Base-by-base conservation (phyloP, 2,329 filamentous ascomycete genomes). In the Paracamarosporium sp. region DNA sequence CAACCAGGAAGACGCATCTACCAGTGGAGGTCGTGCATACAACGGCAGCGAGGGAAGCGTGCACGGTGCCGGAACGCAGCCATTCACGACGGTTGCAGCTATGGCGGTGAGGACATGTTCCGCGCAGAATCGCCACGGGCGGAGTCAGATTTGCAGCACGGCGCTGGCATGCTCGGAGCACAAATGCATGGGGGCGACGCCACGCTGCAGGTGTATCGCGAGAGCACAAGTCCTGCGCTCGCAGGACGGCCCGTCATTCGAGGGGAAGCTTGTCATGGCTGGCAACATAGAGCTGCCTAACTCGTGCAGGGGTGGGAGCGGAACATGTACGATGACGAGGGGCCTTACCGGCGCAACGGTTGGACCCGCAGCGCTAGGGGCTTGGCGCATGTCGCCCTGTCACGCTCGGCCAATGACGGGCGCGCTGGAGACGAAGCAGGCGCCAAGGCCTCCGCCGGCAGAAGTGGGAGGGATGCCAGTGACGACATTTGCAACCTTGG, bases 31-130 rank as follows among this genome's bases (percentile, higher is more conserved):
- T 51, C 52, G 50, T 55, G 40, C 48, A 51, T 51, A 51, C 25
- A n/a, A 41, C 25, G 27, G 48, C 45, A 48, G 43, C 12, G 47
- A 50, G 33, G 31, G 48, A 17, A 30, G 5, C 22, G 24, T 57
- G 57, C 51, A 48, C 33, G 45, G 60, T 48, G 41, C 30, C 59
- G 28, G 31, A 52, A 57, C 55, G 11, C 44, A 55, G 44, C 67
- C 67, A 70, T 47, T 68, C 60, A 69, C 25, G 50, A 22, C 47
- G 27, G 55, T 53, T 56, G 20, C 31, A n/a, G 36, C 45, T 17
- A 48, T 11, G 33, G 20, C 54, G 53, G 66, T 60, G 66, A 65
- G 67, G 65, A 59, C 40, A 58, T 51, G 36, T 54, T 57, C 55
- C 52, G 56, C 24, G 30, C 28, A 13, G 15, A 9, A 50, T 59